Evolutionary conservation across 2,329 filamentous ascomycete species (phyloP), one percentile per base, ranked within the genome.

Genomic region (Ceratocystis smalleyi): DNA sequence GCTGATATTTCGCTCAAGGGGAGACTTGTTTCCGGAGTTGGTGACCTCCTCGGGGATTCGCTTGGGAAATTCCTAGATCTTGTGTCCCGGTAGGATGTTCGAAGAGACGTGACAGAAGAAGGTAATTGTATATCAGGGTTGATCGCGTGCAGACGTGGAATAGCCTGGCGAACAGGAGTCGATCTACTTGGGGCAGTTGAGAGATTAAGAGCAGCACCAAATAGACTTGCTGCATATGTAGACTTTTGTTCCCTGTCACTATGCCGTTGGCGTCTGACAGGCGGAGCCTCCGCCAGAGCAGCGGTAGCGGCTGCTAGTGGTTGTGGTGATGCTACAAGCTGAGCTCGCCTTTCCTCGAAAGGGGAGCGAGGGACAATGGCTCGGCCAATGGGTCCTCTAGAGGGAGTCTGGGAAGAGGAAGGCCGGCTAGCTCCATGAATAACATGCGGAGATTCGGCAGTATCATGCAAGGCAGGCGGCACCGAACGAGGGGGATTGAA

Each of bases 221-320:
- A 81, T 3, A 82, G 70, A 68, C 75, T 79, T 67, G 77, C 76
- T 4, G 79, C 78, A 70, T 80, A 81, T 5, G 78, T 77, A 4
- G 65, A 65, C 70, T 75, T 69, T 77, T 81, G 69, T 73, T 78
- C 24, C 24, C 27, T 62, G 8, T 59, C 54, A 4, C 62, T 30
- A 30, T 71, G 67, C 32, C 67, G 65, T 70, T 59, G 32, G 68
- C 65, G 68, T 71, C 65, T 65, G 32, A 61, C 17, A 22, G 62
- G 43, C 10, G 65, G 65, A 3, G 54, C 40, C 40, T 49, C 30
- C 54, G 47, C n/a, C 27, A 19, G 32, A 12, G 32, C 27, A 22
- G 15, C 7, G 3, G 35, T 1, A 3, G 35, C 12, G 12, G 35
- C 12, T 15, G 35, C 35, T 40, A 15, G 35, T 40, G 35, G 35